Base-by-base conservation (phyloP, 805 yeast genomes). In the Teunomyces cretensis region DNA sequence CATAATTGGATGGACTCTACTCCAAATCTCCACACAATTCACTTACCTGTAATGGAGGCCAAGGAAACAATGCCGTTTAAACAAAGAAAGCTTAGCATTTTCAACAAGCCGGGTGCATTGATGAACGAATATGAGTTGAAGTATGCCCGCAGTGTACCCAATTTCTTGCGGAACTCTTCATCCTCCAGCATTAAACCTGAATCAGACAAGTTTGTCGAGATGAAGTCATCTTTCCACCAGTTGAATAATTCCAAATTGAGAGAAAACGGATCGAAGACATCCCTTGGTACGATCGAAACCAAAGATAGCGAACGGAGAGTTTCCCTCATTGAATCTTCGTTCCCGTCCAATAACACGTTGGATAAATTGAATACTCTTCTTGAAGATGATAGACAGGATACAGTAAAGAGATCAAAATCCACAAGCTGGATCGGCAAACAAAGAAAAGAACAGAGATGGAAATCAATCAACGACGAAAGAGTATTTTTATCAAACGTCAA, bases 391-490 rank as follows among this genome's bases (percentile, higher is more conserved):
- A 14, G 16, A n/a, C 37, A 30, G 16, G 45, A 45, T 6, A 19
- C 12, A 4, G 53, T 62, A 17, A 56, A 55, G 43, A 45, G 67
- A 44, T 61, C 67, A 6, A 61, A 58, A 44, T 61, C 69, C 14
- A 54, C 62, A 9, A 56, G 62, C 16, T 43, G 46, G 24, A 42
- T 52, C 11, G 50, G 50, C 7, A 48, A 32, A 22, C 47, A 50
- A 15, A 53, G 47, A 36, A 46, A 53, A 30, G 58, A 55, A 22
- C 58, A 55, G 19, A 44, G 51, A 26, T 52, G 59, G 62, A 55
- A 58, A 32, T 60, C 64, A 2, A 56, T 65, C 1, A 47, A 64
- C 36, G 60, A 61, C 43, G 73, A 68, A 43, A 60, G 57, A 37
- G 42, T 46, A 4, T 64, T 64, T 39, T 42, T 68, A 11, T 46